phyloP scores from a whole-genome alignment of 768 basidiomycete species.

The Serendipita sp. region DNA sequence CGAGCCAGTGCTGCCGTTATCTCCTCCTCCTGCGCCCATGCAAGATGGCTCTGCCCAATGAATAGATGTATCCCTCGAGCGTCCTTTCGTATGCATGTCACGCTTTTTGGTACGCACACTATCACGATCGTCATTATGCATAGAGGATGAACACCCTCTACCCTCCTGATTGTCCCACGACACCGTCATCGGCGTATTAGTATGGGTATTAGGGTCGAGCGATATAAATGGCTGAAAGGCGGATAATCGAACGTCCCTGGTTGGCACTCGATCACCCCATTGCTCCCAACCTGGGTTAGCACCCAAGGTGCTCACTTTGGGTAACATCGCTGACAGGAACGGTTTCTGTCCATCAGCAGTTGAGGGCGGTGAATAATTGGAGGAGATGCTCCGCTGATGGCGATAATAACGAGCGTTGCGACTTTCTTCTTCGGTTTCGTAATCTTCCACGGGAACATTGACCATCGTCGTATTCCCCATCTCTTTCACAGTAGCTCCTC shows the following conservation, averaged over 20 bases:
- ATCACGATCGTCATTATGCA: neutral
- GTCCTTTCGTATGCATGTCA: no score
- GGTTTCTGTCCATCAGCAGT: neutral
- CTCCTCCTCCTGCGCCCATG: no score
- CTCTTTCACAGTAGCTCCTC: neutral
- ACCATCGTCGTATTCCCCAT: conserved; percentile 6
- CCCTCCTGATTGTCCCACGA: neutral
- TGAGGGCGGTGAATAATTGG: neutral
- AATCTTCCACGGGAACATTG: conserved; percentile 1
- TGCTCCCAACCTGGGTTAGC: neutral
- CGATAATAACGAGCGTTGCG: neutral
- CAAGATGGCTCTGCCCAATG: no score
- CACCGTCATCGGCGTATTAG: no score
- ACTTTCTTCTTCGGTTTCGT: no score
- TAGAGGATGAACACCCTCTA: neutral
- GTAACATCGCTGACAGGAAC: neutral
- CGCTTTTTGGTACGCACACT: no score
- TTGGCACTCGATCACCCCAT: neutral
- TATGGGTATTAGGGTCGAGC: neutral
- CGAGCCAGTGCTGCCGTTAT: no score
- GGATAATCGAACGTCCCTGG: neutral
- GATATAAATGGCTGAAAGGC: neutral
- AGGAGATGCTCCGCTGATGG: neutral
- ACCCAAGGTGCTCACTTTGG: neutral
- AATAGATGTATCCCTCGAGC: no score